Base-by-base conservation (phyloP, 352 stramenopile species). In the Pythium phragmiticola region DNA sequence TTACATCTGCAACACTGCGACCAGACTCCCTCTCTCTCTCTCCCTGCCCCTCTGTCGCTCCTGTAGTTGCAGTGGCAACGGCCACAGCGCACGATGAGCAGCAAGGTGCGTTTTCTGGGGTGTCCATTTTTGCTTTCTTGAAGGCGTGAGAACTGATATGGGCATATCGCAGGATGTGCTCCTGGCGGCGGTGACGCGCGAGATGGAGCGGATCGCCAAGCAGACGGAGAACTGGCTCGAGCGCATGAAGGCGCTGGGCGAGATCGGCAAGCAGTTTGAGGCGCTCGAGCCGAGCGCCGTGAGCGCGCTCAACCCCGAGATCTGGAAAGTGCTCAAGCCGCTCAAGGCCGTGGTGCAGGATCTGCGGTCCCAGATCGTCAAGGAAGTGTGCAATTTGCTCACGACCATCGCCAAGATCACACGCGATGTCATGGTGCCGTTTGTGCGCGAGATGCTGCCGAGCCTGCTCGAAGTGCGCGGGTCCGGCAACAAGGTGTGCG, bases 211-310 rank as follows among this genome's bases (percentile, higher is more conserved):
- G 53, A 77, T 94, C 58, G 73, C 78, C 36, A 81, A 85, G 70
- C 80, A 91, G 62, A n/a, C 55, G 23, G 85, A 94, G 51, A 89
- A 94, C 72, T 94, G 85, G 85, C 75, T 92, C 64, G 84, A 91
- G 72, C 83, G 85, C 33, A 75, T 90, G 69, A 60, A 65, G 37
- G 85, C 83, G 30, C 55, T 94, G 39, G 30, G 65, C 41, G 80
- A 83, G 63, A 90, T 94, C 70, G 77, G 87, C 65, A 70, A 73
- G 53, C 67, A 70, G 17, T 94, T 94, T 59, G 80, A 91, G 63
- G 57, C 65, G 37, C 65, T 94, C 26, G 81, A 90, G 33, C 58
- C 65, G 33, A 64, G 74, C 37, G 58, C 70, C 36, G 63, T 74
- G 7, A 50, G 67, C 65, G 71, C 71, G 28, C 54, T 94, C 7